Base-by-base conservation (phyloP, 345 rosid genomes). In the Bruguiera gymnorhiza region DNA sequence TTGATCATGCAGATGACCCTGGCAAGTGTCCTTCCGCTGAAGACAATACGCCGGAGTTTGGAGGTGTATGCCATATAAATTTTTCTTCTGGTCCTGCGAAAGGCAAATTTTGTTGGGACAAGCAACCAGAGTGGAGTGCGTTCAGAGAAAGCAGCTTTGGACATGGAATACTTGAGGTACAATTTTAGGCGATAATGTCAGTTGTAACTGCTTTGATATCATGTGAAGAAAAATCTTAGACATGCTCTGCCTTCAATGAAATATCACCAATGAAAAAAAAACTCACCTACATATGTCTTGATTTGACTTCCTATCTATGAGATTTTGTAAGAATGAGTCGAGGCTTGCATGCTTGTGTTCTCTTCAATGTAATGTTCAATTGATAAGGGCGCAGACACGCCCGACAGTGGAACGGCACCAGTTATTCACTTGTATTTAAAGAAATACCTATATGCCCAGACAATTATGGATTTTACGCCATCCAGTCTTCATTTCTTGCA, bases 101-200 rank as follows among this genome's bases (percentile, higher is more conserved):
- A 66, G 94, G 88, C 32, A 87, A 81, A 66, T 89, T 90, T 62
- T 93, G 93, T 75, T 93, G 94, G 96, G 87, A 82, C 64, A 76
- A 68, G 76, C 96, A 90, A 75, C 97, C 97, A 0, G 89, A 90
- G 57, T 89, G 86, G 93, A 89, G 98, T 79, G 97, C 98, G 6
- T 79, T 83, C 43, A 81, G 98, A 77, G 97, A 90, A 67, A 90
- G 97, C 78, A 93, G 98, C 82, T 93, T 93, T 69, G 98, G 98
- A 31, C 97, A 90, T 77, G 96, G 93, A 75, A 82, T 86, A 60
- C 87, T 93, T 0, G 96, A 90, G 96, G 98, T 92, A 51, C 8
- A 15, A 16, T 29, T 11, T 13, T 5, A n/a, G 23, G 61, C 53
- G 39, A 19, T 1, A 15, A 29, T 60, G 18, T 55, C 46, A 31